Evolutionary conservation across 169 alveolate species (phyloP).

Genomic region (Cystoisospora suis): DNA sequence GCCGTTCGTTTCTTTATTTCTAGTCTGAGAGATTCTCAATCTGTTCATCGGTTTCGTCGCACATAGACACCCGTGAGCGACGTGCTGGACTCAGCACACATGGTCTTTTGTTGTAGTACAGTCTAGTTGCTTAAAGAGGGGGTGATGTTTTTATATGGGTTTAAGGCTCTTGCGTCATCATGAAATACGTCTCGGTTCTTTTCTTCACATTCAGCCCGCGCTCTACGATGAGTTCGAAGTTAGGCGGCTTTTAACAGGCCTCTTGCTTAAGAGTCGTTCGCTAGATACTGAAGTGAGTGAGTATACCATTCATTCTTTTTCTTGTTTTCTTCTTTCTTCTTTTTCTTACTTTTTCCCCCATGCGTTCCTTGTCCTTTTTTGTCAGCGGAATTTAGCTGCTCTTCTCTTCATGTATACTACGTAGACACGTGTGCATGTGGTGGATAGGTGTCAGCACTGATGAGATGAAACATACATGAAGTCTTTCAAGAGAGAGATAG

Average conservation of each 20-base stretch:
- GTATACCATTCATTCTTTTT: not conserved
- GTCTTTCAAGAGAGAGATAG: not conserved
- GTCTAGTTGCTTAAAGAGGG: no score
- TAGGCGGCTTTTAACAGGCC: not conserved
- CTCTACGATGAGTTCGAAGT: slow-evolving; percentile 24
- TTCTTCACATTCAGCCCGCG: not conserved
- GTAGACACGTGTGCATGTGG: not conserved
- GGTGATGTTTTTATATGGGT: not conserved
- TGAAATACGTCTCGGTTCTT: not conserved
- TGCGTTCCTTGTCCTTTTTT: not conserved
- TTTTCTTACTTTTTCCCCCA: not conserved
- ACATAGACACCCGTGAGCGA: not conserved
- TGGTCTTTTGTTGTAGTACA: not conserved
- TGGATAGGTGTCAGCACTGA: not conserved
- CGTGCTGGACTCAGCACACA: not conserved
- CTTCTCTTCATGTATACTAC: not conserved
- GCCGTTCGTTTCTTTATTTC: not conserved
- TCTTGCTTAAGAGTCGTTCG: not conserved
- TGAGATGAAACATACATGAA: not conserved
- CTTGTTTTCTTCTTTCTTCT: not conserved
- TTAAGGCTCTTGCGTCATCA: no score
- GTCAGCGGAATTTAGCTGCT: not conserved
- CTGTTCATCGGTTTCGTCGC: not conserved
- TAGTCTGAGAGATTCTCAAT: not conserved
- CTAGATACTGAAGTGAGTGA: slow-evolving; percentile 7